Conservation (phyloP, 306 rosid genomes). For the Cercis canadensis region DNA sequence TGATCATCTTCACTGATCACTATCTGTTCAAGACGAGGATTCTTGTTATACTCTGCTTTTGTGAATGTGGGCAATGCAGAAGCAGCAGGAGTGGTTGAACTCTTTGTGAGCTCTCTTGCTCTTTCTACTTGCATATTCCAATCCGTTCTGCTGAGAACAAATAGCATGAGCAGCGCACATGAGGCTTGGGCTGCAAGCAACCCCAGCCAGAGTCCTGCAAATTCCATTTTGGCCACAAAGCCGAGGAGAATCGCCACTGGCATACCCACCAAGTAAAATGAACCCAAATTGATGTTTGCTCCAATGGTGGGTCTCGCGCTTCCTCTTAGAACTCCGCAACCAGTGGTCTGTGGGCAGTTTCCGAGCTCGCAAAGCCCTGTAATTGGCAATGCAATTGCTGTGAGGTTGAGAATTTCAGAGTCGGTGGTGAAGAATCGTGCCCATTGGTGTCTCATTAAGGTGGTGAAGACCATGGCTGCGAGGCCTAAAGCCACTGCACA, state of each 20-base stretch:
- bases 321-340: slow-evolving; percentile 90
- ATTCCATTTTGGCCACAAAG: slow-evolving; percentile 66
- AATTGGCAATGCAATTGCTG: slow-evolving; percentile 81
- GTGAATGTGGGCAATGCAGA: slow-evolving; percentile 25
- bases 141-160: slow-evolving; percentile 75
- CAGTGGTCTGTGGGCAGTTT: slow-evolving; percentile 92
- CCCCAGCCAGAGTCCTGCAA: slow-evolving; percentile 91
- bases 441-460: slow-evolving; percentile 80
- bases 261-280: slow-evolving; percentile 90
- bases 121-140: slow-evolving; percentile 69
- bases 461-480: slow-evolving; percentile 67
- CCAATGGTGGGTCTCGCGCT: slow-evolving; percentile 84
- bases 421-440: slow-evolving; percentile 78
- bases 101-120: slow-evolving; percentile 64
- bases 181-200: slow-evolving; percentile 93
- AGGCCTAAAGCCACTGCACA: slow-evolving; percentile 70
- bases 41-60: slow-evolving; percentile 12
- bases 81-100: background rate
- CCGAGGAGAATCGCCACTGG: slow-evolving; percentile 79
- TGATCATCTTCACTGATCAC: slow-evolving; percentile 38
- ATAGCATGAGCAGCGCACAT: slow-evolving; percentile 79
- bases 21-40: slow-evolving; percentile 47
- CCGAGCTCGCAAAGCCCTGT: slow-evolving; percentile 93
- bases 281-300: slow-evolving; percentile 88
- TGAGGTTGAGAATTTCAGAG: slow-evolving; percentile 63